Conservation (phyloP, 2,329 filamentous ascomycete species). For the Aspergillus sp. region DNA sequence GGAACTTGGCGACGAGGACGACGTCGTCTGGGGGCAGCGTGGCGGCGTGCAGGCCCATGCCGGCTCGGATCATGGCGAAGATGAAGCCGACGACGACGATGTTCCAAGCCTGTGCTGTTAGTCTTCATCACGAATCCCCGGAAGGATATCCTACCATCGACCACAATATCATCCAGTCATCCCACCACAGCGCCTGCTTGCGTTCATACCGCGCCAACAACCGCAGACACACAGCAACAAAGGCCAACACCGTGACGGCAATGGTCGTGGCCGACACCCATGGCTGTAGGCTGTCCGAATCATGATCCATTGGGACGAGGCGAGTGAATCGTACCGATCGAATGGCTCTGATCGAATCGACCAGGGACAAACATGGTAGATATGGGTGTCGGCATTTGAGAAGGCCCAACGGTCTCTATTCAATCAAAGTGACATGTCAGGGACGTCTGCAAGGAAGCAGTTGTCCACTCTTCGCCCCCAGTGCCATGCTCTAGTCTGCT, state of each 20-base stretch:
- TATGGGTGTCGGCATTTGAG: background rate
- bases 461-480: background rate
- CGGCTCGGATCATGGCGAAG: slow-evolving; percentile 46
- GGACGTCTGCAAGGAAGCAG: background rate
- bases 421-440: too few species aligned
- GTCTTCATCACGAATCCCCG: background rate
- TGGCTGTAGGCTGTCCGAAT: slow-evolving; percentile 37
- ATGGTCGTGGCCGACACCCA: slow-evolving; percentile 43
- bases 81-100: slow-evolving; percentile 46
- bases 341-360: too few species aligned
- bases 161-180: slow-evolving; percentile 50
- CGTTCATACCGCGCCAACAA: slow-evolving; percentile 43
- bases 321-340: too few species aligned
- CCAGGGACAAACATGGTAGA: background rate
- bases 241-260: slow-evolving; percentile 43
- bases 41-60: slow-evolving; percentile 50
- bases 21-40: slow-evolving; percentile 36
- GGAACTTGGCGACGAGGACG: slow-evolving; percentile 27
- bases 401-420: too few species aligned
- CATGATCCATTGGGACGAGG: slow-evolving; percentile 5
- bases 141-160: slow-evolving; percentile 42
- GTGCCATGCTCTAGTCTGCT: background rate
- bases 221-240: slow-evolving; percentile 39
- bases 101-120: slow-evolving; percentile 19
- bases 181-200: slow-evolving; percentile 49